Base-by-base conservation (phyloP, 2,329 filamentous ascomycete species). In the Colletotrichum sp. region DNA sequence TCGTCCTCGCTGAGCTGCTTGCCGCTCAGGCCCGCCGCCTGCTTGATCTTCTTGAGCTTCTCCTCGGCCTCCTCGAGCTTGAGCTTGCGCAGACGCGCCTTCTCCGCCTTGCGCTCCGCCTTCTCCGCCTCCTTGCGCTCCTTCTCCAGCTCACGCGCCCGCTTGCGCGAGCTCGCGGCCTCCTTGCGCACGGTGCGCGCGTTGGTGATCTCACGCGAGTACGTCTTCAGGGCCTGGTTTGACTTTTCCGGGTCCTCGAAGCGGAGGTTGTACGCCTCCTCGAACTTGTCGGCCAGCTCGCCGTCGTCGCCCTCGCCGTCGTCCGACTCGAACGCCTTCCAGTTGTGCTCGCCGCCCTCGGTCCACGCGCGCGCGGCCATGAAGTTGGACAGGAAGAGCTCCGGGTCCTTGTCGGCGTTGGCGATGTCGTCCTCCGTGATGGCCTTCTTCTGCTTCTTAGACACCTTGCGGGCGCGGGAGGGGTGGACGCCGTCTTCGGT, bases 341-440 rank as follows among this genome's bases (percentile, higher is more conserved):
- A 96, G 57, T 90, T 90, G 26, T 91, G 89, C 69, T 91, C 92
- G 12, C 91, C 90, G 57, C 69, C 72, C 1, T 94, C 92, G 8
- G 96, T 91, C 97, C 97, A 99, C 18, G 96, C 96, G 75, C 96
- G 93, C 9, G 96, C 91, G n/a, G 94, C 91, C 91, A 99, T 92
- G 86, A 98, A 99, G 84, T 98, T 98, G 71, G 95, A 96, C n/a
- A 99, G 88, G 83, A 95, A 99, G 1, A 91, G 94, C 82, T 99
- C 96, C 0, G 96, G 97, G 82, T 99, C 93, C 83, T 95, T 94
- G 81, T 98, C 95, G 49, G 97, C 96, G 75, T 91, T 90, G 64
- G 92, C 89, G 59, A 98, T 88, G 80, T 97, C 94, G 15, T 91
- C 81, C 71, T 95, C 88, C 28, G 84, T 89, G 66, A 89, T 83